Evolutionary conservation across 495 filamentous ascomycete genomes (phyloP).

Genomic region (Hyaloscypha bicolor): DNA sequence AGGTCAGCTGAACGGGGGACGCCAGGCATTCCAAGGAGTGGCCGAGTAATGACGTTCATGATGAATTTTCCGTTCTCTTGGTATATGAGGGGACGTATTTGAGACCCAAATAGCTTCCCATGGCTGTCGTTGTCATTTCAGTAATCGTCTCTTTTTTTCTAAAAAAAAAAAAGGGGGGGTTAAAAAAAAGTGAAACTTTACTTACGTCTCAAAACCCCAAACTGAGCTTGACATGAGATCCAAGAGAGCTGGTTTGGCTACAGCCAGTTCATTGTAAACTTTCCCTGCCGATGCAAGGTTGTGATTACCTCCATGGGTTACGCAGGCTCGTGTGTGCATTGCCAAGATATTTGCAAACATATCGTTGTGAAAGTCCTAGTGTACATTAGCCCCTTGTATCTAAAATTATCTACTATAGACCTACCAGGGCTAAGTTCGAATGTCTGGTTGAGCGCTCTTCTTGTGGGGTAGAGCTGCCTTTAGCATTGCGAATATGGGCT

Average conservation of each 20-base stretch:
- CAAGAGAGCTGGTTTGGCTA: slow-evolving; percentile 61
- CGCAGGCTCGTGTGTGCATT: slow-evolving; percentile 58
- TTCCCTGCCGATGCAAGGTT: slow-evolving; percentile 62
- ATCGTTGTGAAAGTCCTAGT: slow-evolving; percentile 61
- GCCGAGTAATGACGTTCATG: not conserved
- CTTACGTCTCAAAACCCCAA: slow-evolving; percentile 67
- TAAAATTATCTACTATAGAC: too few species aligned
- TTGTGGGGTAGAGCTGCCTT: not conserved
- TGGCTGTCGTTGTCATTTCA: too few species aligned
- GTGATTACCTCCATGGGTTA: slow-evolving; percentile 58
- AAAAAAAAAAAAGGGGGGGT: too few species aligned
- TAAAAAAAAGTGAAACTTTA: not conserved
- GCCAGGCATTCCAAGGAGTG: too few species aligned
- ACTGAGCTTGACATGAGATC: slow-evolving; percentile 57
- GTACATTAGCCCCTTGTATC: too few species aligned
- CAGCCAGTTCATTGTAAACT: slow-evolving; percentile 66
- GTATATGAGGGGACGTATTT: slow-evolving; percentile 48
- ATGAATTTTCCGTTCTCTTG: slow-evolving; percentile 55
- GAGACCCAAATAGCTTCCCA: too few species aligned
- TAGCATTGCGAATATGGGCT: not conserved
- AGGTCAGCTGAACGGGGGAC: too few species aligned
- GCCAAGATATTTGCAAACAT: slow-evolving; percentile 66
- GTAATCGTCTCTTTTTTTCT: too few species aligned
- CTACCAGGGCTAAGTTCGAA: not conserved
- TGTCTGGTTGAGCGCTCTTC: not conserved